Conservation (phyloP, 352 stramenopile genomes). For the Thalassiosira mediterranea region DNA sequence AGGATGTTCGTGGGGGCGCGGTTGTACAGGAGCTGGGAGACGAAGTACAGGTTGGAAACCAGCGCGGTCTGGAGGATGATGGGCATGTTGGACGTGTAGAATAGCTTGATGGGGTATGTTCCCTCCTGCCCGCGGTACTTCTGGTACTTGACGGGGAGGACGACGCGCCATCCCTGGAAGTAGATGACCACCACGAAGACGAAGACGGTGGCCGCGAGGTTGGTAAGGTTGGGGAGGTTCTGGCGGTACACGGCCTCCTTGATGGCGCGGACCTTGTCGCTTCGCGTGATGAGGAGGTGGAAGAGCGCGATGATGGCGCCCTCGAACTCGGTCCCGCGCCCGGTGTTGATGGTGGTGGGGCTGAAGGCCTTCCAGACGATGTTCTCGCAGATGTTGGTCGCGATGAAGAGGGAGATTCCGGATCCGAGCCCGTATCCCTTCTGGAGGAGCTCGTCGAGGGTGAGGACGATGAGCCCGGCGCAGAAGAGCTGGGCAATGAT, state of each 20-base stretch:
- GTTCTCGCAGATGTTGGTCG: slow-evolving; percentile 99
- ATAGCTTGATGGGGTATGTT: slow-evolving; percentile 99
- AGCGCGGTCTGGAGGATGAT: slow-evolving; percentile 99
- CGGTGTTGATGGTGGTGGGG: slow-evolving; percentile 99
- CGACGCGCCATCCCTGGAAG: slow-evolving; percentile 98
- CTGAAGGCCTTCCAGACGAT: slow-evolving; percentile 99
- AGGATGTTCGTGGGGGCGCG: slow-evolving; percentile 98
- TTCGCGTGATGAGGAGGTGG: slow-evolving; percentile 97
- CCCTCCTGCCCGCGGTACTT: slow-evolving; percentile 98
- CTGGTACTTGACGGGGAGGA: slow-evolving; percentile 97
- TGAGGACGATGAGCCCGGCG: slow-evolving; percentile 98
- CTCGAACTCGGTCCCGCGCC: slow-evolving; percentile 98
- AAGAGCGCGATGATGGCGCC: slow-evolving; percentile 99
- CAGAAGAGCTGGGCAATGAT: slow-evolving; percentile 99
- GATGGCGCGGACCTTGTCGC: slow-evolving; percentile 96
- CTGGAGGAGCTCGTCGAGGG: slow-evolving; percentile 99
- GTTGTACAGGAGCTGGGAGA: slow-evolving; percentile 99
- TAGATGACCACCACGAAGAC: slow-evolving; percentile 99
- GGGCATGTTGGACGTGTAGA: slow-evolving; percentile 99
- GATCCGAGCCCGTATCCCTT: slow-evolving; percentile 99
- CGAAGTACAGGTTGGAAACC: slow-evolving; percentile 99
- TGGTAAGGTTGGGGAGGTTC: slow-evolving; percentile 99
- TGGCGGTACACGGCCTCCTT: slow-evolving; percentile 98
- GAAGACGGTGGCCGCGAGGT: slow-evolving; percentile 97
- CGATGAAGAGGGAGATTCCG: slow-evolving; percentile 99